These are phyloP conservation scores for Microcera coccophila DNA, from an alignment of 2,329 filamentous ascomycete genomes.

Conservation along the genomic window DNA sequence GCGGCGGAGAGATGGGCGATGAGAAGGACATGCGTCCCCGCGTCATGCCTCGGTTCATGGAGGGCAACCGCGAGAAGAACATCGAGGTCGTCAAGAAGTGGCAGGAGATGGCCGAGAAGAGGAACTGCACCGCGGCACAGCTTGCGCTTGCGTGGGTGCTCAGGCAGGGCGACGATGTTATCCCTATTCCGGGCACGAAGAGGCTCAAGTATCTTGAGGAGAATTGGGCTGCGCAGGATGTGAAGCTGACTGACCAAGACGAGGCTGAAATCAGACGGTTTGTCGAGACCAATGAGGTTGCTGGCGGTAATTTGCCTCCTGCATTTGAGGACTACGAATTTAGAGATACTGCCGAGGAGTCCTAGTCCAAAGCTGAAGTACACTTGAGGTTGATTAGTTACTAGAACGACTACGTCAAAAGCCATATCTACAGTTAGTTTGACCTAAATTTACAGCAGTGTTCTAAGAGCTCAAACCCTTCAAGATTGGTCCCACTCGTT, in stretches of 20 bases:
- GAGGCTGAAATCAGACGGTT: slow-evolving; percentile 25
- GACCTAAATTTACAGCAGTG: no score
- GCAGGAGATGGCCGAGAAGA: slow-evolving; percentile 29
- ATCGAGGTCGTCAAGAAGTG: slow-evolving; percentile 25
- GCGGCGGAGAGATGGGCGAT: neutral
- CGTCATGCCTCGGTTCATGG: slow-evolving; percentile 5
- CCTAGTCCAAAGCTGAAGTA: no score
- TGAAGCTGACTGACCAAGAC: slow-evolving; percentile 28
- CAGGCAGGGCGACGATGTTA: slow-evolving; percentile 53
- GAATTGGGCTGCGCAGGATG: slow-evolving; percentile 31
- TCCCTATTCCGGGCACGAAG: slow-evolving; percentile 51
- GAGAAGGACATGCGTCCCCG: neutral
- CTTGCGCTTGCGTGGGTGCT: slow-evolving; percentile 60
- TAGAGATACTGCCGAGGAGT: neutral
- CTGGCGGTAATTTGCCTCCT: slow-evolving; percentile 2
- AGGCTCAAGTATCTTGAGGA: slow-evolving; percentile 39
- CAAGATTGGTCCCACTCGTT: no score
- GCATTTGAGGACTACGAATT: neutral
- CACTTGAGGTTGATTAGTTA: no score
- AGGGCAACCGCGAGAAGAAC: slow-evolving; percentile 33
- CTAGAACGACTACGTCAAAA: no score
- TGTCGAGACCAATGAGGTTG: slow-evolving; percentile 9
- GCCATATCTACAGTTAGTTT: no score
- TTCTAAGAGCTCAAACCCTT: no score
- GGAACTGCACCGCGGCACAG: slow-evolving; percentile 51